Evolutionary conservation across 257 asterid species (phyloP).

Genomic region (Penstemon davidsonii): DNA sequence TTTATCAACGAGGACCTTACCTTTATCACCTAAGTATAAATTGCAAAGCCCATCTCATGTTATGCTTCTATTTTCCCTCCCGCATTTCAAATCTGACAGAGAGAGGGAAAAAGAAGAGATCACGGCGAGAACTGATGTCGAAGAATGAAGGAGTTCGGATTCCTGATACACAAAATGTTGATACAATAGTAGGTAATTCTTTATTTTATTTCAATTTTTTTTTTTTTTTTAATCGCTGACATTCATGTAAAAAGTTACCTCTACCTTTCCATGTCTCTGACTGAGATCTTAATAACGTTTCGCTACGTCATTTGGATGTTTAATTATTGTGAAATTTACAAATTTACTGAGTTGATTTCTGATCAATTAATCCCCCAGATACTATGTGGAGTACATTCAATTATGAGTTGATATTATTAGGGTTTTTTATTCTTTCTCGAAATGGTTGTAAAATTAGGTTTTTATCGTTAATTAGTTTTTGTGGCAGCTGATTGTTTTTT

Average conservation of each 20-base stretch:
- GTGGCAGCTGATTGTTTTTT: not conserved
- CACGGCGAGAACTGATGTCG: constrained; percentile 27
- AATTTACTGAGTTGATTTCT: not conserved
- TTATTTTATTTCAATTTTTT: not conserved
- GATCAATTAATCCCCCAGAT: no score
- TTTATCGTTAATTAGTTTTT: constrained; percentile 7
- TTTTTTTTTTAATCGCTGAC: not conserved
- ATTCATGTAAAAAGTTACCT: not conserved
- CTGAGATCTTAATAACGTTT: not conserved
- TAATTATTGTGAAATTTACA: not conserved
- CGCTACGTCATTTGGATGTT: not conserved
- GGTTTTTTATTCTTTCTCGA: not conserved
- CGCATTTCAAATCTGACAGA: not conserved
- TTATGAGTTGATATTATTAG: not conserved
- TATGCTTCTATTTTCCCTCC: not conserved
- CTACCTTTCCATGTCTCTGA: not conserved
- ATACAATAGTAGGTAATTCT: constrained; percentile 37
- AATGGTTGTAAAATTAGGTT: no score
- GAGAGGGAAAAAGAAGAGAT: not conserved
- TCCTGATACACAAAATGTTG: constrained; percentile 35
- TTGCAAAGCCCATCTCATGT: no score
- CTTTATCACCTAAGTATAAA: no score
- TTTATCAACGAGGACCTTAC: no score
- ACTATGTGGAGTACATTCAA: not conserved
- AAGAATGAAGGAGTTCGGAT: constrained; percentile 32